A percentile compares a stretch with the other conserved stretches of the same genome.
Conservation (phyloP, 306 rosid species). For the Clitoria ternatea region DNA sequence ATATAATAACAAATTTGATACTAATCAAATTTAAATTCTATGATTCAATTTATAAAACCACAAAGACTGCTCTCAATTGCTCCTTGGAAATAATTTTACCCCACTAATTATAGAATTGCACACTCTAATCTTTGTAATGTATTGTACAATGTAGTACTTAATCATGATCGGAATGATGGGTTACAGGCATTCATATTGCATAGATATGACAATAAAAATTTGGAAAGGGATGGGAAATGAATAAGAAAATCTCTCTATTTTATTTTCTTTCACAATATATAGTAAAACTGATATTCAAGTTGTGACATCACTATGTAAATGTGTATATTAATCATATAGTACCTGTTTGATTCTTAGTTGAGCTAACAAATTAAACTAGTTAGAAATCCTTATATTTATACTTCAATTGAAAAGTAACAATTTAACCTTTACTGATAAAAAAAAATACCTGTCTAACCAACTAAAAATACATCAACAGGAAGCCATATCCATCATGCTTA, state of each 20-base stretch:
- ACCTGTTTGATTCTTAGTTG: too few relatives aligned
- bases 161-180: constrained; percentile 24
- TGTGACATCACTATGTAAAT: too few relatives aligned
- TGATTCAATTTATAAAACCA: not conserved
- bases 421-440: too few relatives aligned
- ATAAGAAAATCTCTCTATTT: not conserved
- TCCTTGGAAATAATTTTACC: constrained; percentile 1
- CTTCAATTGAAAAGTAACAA: too few relatives aligned
- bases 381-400: too few relatives aligned
- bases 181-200: constrained; percentile 32
- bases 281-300: too few relatives aligned
- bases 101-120: constrained; percentile 5
- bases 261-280: too few relatives aligned
- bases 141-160: constrained; percentile 20
- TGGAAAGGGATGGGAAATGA: not conserved
- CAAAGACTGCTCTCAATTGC: not conserved
- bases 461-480: not conserved
- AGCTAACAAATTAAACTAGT: too few relatives aligned
- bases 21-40: constrained; percentile 16
- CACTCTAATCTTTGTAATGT: constrained; percentile 18
- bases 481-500: not conserved
- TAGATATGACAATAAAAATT: not conserved
- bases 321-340: too few relatives aligned
- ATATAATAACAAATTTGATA: not conserved
- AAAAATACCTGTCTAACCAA: not conserved